phyloP scores from a whole-genome alignment of 2,329 filamentous ascomycete genomes.

The Neofusicoccum umdonicola region DNA sequence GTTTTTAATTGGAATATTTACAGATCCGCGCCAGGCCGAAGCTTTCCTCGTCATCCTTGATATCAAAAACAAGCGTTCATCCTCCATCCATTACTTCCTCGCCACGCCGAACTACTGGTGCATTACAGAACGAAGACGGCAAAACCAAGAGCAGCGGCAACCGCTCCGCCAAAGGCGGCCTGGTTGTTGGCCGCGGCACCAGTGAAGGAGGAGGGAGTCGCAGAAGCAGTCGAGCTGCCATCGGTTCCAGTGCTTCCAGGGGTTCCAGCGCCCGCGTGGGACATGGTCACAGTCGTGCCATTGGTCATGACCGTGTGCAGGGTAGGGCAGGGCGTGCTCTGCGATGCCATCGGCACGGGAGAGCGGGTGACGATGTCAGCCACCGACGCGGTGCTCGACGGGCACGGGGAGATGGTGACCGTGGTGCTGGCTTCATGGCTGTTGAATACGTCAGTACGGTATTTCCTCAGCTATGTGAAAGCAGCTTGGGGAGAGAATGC shows the following conservation, averaged over 20 bases:
- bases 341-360: neutral
- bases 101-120: neutral
- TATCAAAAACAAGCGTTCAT: neutral
- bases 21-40: neutral
- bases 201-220: neutral
- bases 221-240: neutral
- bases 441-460: neutral
- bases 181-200: neutral
- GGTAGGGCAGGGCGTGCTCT: constrained; percentile 4
- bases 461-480: neutral
- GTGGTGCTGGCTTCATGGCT: neutral
- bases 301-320: constrained; percentile 8
- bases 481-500: too few species aligned
- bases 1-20: too few species aligned
- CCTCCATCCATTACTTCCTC: neutral
- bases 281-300: constrained; percentile 6
- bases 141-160: neutral
- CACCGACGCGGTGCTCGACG: neutral
- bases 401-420: neutral
- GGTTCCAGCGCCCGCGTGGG: neutral
- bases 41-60: neutral
- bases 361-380: constrained; percentile 10
- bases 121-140: neutral
- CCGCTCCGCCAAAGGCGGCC: neutral
- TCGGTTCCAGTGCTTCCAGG: neutral